Evolutionary conservation across 2,329 filamentous ascomycete species (phyloP), one percentile per base, ranked within the genome.

Genomic region (Fusarium sororula): DNA sequence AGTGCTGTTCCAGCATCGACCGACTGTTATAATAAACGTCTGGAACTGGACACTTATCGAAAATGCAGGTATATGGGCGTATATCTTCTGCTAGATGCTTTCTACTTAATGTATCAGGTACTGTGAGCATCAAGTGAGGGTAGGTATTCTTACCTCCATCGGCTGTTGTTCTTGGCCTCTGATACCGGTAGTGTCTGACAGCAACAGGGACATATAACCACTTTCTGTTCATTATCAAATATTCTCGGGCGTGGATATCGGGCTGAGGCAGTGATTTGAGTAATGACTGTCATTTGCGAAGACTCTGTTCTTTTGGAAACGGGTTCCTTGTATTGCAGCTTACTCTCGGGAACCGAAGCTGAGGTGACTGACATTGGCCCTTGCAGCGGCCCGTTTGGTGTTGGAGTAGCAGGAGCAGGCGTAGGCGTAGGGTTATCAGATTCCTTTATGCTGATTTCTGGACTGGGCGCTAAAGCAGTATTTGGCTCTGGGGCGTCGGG

Each of bases 401-500:
- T 7, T 10, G 12, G 18, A 12, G 37, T 6, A 20, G 37, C 0
- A 38, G 37, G 10, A 6, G 5, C 1, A 7, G 18, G 4, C 1
- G 18, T 12, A 38, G 3, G 10, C 1, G 7, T n/a, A n/a, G n/a
- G n/a, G n/a, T n/a, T n/a, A n/a, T n/a, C n/a, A n/a, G n/a, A n/a
- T 20, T 0, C 37, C 20, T 3, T 10, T 5, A 20, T 38, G 10
- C 37, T 20, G 1, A 2, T 2, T 20, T 20, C 18, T 10, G 18
- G 18, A 12, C 18, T 38, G 0, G 37, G 5, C 18, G 10, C 37
- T 38, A 12, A 12, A 12, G 37, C 6, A 2, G 18, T 4, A 38
- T 38, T 0, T 1, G 7, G 0, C 37, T 6, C 10, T 3, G 7
- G 3, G 6, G 1, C 3, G 17, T 17, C 24, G 1, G 24, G 6